phyloP scores from a whole-genome alignment of 2,329 filamentous ascomycete species.

The Zasmidium citrigriseum region DNA sequence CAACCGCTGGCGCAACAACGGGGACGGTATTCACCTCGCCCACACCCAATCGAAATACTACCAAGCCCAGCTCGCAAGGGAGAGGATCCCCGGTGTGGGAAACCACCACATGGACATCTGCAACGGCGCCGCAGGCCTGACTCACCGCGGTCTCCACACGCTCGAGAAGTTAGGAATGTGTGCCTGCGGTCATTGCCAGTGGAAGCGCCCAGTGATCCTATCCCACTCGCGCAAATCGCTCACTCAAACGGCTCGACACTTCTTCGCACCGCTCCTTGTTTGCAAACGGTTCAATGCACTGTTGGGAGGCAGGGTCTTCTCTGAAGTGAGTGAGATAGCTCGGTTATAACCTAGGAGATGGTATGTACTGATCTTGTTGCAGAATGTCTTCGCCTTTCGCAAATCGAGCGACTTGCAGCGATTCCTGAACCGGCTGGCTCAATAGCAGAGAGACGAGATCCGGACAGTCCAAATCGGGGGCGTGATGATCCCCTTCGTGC shows the following conservation, averaged over 20 bases:
- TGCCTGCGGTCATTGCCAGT: neutral
- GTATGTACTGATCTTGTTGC: neutral
- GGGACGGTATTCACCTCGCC: neutral
- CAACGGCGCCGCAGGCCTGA: neutral
- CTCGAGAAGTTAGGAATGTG: neutral
- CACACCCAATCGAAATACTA: neutral
- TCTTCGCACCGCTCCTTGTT: neutral
- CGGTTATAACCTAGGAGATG: no score
- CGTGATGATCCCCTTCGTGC: conserved; percentile 1
- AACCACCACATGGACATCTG: neutral
- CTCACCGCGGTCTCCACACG: neutral
- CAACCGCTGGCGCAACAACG: neutral
- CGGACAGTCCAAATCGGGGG: neutral
- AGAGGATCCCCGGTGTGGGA: neutral
- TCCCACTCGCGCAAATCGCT: neutral
- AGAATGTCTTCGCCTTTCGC: neutral
- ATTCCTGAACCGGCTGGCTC: neutral
- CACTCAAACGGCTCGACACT: neutral
- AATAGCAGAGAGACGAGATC: neutral
- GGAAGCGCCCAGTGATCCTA: neutral
- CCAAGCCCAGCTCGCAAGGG: neutral
- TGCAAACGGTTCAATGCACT: neutral
- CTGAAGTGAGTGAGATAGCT: neutral
- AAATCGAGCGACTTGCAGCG: neutral
- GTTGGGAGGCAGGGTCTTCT: neutral